Evolutionary conservation across 2,329 filamentous ascomycete species (phyloP).

Genomic region (Cadophora luteo-olivacea): DNA sequence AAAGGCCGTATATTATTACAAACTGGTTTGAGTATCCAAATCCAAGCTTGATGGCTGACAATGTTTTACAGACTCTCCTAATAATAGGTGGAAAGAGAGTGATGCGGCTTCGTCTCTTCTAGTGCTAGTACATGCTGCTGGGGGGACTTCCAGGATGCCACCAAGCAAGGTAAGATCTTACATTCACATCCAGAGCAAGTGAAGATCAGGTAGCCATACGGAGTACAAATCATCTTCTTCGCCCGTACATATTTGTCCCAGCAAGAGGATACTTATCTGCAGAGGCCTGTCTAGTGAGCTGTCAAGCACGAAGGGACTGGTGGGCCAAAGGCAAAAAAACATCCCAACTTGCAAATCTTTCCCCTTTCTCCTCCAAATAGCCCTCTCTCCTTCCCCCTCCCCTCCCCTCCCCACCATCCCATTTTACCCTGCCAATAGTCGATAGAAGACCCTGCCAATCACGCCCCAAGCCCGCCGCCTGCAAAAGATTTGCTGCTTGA

Average conservation of each 20-base stretch:
- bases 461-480: constrained; percentile 15
- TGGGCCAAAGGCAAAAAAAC: constrained; percentile 4
- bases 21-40: not conserved
- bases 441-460: constrained; percentile 23
- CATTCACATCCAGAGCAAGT: not conserved
- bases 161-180: constrained; percentile 27
- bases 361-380: constrained; percentile 10
- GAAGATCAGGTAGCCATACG: constrained; percentile 3
- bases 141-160: not conserved
- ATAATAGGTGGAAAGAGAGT: constrained; percentile 8
- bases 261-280: constrained; percentile 20
- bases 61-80: not conserved
- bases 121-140: not conserved
- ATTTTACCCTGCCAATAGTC: constrained; percentile 20
- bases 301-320: not conserved
- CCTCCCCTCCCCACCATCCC: not conserved
- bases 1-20: not conserved
- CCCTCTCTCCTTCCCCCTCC: not conserved
- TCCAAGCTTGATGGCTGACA: not conserved
- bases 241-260: constrained; percentile 8
- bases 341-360: constrained; percentile 3
- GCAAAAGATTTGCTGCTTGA: constrained; percentile 19
- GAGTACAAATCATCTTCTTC: not conserved
- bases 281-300: constrained; percentile 22
- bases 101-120: not conserved